phyloP scores from a whole-genome alignment of 106 monocot species.

The Narthecium ossifragum region DNA sequence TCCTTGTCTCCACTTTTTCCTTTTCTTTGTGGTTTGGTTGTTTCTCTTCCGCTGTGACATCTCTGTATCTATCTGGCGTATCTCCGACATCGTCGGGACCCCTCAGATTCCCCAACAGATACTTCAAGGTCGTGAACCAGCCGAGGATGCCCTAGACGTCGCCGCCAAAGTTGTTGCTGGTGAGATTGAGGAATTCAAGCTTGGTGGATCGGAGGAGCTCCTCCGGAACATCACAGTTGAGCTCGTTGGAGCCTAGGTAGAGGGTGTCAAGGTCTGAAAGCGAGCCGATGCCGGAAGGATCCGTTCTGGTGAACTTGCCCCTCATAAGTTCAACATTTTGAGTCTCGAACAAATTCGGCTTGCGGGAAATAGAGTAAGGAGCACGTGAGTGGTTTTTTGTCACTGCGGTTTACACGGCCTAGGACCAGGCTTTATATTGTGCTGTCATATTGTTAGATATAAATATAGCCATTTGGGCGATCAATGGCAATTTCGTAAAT shows the following conservation, averaged over 20 bases:
- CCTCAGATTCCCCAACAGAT: slow-evolving; percentile 45
- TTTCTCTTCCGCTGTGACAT: too few relatives aligned
- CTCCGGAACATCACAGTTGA: slow-evolving; percentile 40
- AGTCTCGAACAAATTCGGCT: slow-evolving; percentile 56
- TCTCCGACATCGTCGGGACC: too few relatives aligned
- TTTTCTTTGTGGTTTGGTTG: too few relatives aligned
- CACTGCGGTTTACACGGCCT: too few relatives aligned
- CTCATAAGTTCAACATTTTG: slow-evolving; percentile 31
- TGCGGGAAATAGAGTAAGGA: too few relatives aligned
- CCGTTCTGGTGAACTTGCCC: slow-evolving; percentile 36
- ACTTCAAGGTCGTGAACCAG: slow-evolving; percentile 28
- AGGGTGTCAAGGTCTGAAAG: slow-evolving; percentile 38
- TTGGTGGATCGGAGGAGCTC: slow-evolving; percentile 47
- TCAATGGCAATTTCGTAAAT: too few relatives aligned
- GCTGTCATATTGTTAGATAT: too few relatives aligned
- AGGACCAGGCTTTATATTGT: too few relatives aligned
- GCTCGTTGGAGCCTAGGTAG: slow-evolving; percentile 55
- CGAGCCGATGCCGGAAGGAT: slow-evolving; percentile 50
- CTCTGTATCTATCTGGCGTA: too few relatives aligned
- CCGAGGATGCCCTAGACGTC: slow-evolving; percentile 58
- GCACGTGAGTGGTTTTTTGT: too few relatives aligned
- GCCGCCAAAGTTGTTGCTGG: slow-evolving; percentile 48
- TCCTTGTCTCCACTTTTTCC: too few relatives aligned
- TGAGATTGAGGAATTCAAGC: slow-evolving; percentile 62
- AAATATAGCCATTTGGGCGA: too few relatives aligned